Conservation (phyloP, 345 rosid genomes). For the Salix arbutifolia region DNA sequence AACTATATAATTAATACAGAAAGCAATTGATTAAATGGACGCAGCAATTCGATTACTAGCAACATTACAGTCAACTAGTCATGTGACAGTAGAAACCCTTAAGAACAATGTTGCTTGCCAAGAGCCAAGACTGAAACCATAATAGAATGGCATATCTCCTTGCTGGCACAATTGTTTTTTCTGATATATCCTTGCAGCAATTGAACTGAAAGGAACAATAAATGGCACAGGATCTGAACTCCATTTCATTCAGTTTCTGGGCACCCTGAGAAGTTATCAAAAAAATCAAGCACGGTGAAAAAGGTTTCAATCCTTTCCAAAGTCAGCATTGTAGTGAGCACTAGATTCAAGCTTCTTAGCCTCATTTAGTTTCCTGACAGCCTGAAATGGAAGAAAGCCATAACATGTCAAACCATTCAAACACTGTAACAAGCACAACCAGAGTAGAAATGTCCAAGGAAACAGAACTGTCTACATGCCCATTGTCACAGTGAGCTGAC, state of each 20-base stretch:
- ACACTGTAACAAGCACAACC: not conserved
- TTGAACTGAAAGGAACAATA: not conserved
- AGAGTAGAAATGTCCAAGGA: not conserved
- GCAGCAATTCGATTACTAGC: not conserved
- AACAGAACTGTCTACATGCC: not conserved
- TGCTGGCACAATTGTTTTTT: not conserved
- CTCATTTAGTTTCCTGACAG: slow-evolving; percentile 85
- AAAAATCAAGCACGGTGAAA: not conserved
- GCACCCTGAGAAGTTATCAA: not conserved
- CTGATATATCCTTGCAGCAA: not conserved
- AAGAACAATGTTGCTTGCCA: not conserved
- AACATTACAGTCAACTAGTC: not conserved
- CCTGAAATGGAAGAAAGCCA: slow-evolving; percentile 38
- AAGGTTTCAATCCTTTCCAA: slow-evolving; percentile 64
- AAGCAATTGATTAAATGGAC: not conserved
- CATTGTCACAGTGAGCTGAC: not conserved
- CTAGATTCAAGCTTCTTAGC: slow-evolving; percentile 98
- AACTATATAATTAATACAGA: not conserved
- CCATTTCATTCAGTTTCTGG: not conserved
- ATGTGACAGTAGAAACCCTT: not conserved
- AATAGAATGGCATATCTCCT: not conserved
- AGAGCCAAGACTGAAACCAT: not conserved
- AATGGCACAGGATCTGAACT: not conserved
- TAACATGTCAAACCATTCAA: not conserved
- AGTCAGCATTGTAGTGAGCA: slow-evolving; percentile 80